These are phyloP conservation scores for Aspergillus jensenii DNA, from an alignment of 2,329 filamentous ascomycete species.

Conservation along the genomic window DNA sequence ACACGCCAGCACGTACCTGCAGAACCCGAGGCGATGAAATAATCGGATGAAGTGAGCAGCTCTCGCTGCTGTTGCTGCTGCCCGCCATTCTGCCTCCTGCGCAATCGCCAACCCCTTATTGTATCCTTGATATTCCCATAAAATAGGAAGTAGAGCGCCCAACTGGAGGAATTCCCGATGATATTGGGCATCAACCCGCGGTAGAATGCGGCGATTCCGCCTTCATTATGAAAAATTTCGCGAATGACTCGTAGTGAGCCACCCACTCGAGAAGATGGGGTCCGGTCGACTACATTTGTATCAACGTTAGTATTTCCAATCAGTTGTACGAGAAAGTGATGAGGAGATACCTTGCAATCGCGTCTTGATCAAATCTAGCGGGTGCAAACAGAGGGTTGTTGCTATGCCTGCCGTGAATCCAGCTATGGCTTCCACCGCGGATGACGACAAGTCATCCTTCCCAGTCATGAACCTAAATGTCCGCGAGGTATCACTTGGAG, in stretches of 20 bases:
- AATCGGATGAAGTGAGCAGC: conserved; percentile 64
- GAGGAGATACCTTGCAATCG: conserved; percentile 73
- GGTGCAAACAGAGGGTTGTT: conserved; percentile 84
- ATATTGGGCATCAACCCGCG: conserved; percentile 88
- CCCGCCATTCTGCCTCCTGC: conserved; percentile 25
- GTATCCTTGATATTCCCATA: conserved; percentile 61
- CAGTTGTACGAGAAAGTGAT: too few species aligned
- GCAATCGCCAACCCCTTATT: conserved; percentile 46
- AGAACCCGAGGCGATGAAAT: conserved; percentile 72
- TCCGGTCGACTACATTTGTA: conserved; percentile 49
- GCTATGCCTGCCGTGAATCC: conserved; percentile 86
- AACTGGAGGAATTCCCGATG: conserved; percentile 83
- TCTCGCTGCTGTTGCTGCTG: background rate
- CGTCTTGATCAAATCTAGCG: conserved; percentile 94
- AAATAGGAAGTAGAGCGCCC: conserved; percentile 88
- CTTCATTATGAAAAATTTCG: conserved; percentile 55
- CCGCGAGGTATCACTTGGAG: background rate
- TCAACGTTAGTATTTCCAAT: too few species aligned
- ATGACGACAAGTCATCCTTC: conserved; percentile 65
- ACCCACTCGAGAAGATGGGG: conserved; percentile 48
- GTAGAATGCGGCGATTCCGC: conserved; percentile 70
- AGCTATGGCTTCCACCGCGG: conserved; percentile 80
- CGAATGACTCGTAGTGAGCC: conserved; percentile 55
- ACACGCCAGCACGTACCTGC: conserved; percentile 46
- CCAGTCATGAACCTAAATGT: conserved; percentile 41